These are phyloP conservation scores for Golubevia sp. DNA, from an alignment of 1,284 basidiomycete species.

Conservation along the genomic window DNA sequence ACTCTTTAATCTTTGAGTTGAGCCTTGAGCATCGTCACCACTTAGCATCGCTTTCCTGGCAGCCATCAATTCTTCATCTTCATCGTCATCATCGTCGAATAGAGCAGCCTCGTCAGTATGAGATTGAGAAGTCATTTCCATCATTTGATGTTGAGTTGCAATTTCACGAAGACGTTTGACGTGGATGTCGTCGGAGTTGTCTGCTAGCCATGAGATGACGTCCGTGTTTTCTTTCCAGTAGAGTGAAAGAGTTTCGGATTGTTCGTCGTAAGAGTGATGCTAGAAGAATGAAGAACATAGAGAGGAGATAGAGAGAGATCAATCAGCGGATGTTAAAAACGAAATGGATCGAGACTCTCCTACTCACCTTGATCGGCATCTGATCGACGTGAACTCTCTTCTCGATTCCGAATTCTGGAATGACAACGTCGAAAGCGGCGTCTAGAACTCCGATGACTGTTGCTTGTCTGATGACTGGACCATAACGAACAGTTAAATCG, in stretches of 20 bases:
- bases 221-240: slow-evolving; percentile 71
- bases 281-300: slow-evolving; percentile 53
- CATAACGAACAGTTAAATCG: slow-evolving; percentile 89
- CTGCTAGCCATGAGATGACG: slow-evolving; percentile 90
- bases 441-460: slow-evolving; percentile 92
- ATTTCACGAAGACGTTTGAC: slow-evolving; percentile 39
- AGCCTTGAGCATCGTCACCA: slow-evolving; percentile 29
- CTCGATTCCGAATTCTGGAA: slow-evolving; percentile 94
- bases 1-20: slow-evolving; percentile 24
- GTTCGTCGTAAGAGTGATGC: slow-evolving; percentile 94
- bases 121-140: slow-evolving; percentile 46
- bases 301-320: background rate
- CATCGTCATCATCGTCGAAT: slow-evolving; percentile 47
- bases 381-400: slow-evolving; percentile 98
- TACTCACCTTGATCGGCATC: slow-evolving; percentile 71
- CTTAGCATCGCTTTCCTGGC: slow-evolving; percentile 23
- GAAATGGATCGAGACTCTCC: background rate
- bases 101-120: slow-evolving; percentile 43
- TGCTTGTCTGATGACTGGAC: slow-evolving; percentile 89
- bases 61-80: slow-evolving; percentile 17
- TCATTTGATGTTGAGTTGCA: slow-evolving; percentile 31
- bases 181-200: slow-evolving; percentile 75
- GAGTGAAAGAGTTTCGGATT: slow-evolving; percentile 82
- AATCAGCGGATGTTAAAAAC: background rate
- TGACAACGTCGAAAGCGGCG: slow-evolving; percentile 90